These are phyloP conservation scores for Nidularia sp. DNA, from an alignment of 768 basidiomycete genomes.

Conservation along the genomic window DNA sequence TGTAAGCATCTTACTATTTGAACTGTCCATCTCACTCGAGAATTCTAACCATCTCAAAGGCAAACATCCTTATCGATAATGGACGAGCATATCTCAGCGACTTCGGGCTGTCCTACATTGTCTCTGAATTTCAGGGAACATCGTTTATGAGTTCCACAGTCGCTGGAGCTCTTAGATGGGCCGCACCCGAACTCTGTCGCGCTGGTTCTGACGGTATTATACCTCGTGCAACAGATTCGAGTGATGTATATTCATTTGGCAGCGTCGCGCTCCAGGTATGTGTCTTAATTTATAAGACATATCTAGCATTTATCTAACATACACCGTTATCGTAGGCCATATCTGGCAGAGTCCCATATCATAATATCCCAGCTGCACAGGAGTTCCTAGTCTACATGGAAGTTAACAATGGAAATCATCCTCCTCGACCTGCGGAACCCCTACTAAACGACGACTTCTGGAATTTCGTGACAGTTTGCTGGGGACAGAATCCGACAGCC, in stretches of 20 bases:
- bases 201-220: not conserved
- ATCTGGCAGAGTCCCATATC: not conserved
- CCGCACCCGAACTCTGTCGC: slow-evolving; percentile 25
- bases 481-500: not conserved
- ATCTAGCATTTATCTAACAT: not conserved
- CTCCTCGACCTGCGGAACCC: not conserved
- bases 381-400: not conserved
- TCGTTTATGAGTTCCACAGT: slow-evolving; percentile 20
- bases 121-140: slow-evolving; percentile 11
- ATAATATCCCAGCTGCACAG: not conserved
- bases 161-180: slow-evolving; percentile 25
- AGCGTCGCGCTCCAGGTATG: slow-evolving; percentile 19
- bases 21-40: not conserved
- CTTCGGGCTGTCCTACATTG: slow-evolving; percentile 27
- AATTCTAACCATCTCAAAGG: slow-evolving; percentile 12
- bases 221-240: slow-evolving; percentile 5
- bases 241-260: slow-evolving; percentile 32
- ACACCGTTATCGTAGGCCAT: not conserved
- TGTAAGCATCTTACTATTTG: slow-evolving; percentile 8
- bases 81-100: slow-evolving; percentile 26
- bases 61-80: slow-evolving; percentile 29
- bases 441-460: not conserved
- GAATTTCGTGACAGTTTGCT: not conserved
- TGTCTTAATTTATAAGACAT: not conserved
- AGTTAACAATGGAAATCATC: not conserved